phyloP scores from a whole-genome alignment of 2,329 filamentous ascomycete genomes.

The Camillea tinctor region DNA sequence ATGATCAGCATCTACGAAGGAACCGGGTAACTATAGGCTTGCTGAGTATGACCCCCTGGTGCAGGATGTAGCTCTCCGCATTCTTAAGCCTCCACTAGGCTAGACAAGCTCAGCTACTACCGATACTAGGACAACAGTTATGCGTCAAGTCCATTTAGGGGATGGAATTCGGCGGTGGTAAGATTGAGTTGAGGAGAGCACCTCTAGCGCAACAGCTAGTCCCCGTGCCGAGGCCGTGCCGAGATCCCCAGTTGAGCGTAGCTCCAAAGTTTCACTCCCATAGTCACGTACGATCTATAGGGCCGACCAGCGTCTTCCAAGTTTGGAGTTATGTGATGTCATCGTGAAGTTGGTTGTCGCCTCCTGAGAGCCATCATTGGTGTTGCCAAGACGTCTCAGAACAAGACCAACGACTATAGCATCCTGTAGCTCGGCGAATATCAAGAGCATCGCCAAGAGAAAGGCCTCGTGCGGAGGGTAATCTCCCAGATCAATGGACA shows the following conservation, averaged over 20 bases:
- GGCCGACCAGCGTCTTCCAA: background rate
- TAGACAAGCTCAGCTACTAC: background rate
- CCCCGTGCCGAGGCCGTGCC: background rate
- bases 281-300: background rate
- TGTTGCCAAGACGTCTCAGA: background rate
- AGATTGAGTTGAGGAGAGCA: background rate
- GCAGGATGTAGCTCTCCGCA: background rate
- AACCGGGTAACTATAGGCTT: background rate
- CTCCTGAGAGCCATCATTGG: background rate
- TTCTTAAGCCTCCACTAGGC: background rate
- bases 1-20: background rate
- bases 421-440: background rate
- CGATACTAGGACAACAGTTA: background rate
- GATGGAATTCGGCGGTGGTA: background rate
- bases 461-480: background rate
- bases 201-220: background rate
- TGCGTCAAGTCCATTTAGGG: background rate
- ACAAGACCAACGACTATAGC: background rate
- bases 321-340: background rate
- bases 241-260: background rate
- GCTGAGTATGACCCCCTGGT: background rate
- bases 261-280: background rate
- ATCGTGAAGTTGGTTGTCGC: background rate
- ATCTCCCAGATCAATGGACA: background rate
- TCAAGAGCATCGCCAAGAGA: background rate